A percentile compares a stretch with the other conserved stretches of the same genome.
phyloP scores from a whole-genome alignment of 2,329 filamentous ascomycete species.

The Neofusicoccum sp. region DNA sequence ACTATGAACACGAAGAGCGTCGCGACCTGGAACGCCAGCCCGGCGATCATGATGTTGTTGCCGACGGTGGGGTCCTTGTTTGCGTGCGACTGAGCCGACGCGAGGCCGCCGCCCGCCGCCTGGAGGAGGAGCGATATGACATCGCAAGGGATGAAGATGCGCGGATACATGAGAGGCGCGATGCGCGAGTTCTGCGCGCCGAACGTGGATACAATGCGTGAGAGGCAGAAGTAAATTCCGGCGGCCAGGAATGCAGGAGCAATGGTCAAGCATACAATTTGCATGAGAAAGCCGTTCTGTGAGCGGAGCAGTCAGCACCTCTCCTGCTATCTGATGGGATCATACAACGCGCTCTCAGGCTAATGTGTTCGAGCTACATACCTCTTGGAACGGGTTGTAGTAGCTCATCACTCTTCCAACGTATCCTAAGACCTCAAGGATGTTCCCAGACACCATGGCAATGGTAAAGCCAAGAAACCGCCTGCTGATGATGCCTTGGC shows the following conservation, averaged over 20 bases:
- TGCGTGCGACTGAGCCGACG: constrained; percentile 37
- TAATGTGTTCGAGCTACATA: constrained; percentile 20
- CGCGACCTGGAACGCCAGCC: constrained; percentile 48
- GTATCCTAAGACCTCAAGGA: constrained; percentile 65
- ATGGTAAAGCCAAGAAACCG: constrained; percentile 47
- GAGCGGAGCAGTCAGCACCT: constrained; percentile 18
- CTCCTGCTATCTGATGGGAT: no score
- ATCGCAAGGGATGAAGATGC: constrained; percentile 55
- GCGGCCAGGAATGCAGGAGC: constrained; percentile 62
- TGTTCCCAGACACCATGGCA: constrained; percentile 59
- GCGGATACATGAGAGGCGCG: constrained; percentile 49
- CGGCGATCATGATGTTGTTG: constrained; percentile 50
- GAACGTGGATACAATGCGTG: constrained; percentile 44
- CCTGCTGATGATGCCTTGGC: constrained; percentile 41
- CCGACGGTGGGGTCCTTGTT: constrained; percentile 39
- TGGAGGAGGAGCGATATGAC: constrained; percentile 49
- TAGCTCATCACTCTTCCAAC: constrained; percentile 60
- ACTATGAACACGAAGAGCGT: constrained; percentile 48
- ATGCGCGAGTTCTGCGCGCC: constrained; percentile 46
- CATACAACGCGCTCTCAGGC: neutral
- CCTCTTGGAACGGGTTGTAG: constrained; percentile 58
- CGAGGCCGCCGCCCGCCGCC: constrained; percentile 48
- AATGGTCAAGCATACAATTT: constrained; percentile 65
- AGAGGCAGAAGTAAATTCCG: constrained; percentile 67
- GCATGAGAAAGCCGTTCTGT: constrained; percentile 64